Base-by-base conservation (phyloP, 495 filamentous ascomycete genomes). In the Lasiosphaeris hirsuta region DNA sequence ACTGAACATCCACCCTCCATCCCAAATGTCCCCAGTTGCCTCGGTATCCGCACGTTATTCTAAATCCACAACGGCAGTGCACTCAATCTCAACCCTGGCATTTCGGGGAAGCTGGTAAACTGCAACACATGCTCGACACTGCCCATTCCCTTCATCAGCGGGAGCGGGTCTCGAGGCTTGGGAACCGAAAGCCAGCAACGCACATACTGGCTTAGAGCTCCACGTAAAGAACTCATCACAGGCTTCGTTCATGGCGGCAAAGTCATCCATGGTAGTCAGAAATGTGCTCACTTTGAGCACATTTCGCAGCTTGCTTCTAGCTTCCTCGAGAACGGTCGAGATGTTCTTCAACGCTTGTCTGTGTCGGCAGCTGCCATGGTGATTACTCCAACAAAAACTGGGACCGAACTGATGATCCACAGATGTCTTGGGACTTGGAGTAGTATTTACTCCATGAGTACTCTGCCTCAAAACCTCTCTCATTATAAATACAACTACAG, bases 31-130 rank as follows among this genome's bases (percentile, higher is more conserved):
- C 5, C 23, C 5, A 30, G 2, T 5, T 30, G 23, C 10, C 45
- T 48, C 17, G 4, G 10, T 4, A 48, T 33, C 45, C 10, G 11
- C 1, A 3, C 17, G 19, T 19, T 10, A 5, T 8, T 44, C 14
- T 17, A 17, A 19, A 23, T 56, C 44, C 58, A 77, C 64, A 72
- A 78, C 71, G 5, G 86, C 86, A 46, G 79, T 83, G 61, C 83
- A 87, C 68, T 89, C 86, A 65, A 90, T 87, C 73, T 89, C 86
- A 13, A 90, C 84, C 73, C 88, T 85, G 8, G 84, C 85, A 14
- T 79, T 78, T 17, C 86, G 68, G 1, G 86, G 85, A 51, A 88
- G 70, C 41, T 82, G 82, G 64, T 84, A 78, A 18, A 88, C 86
- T 6, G 85, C 85, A 39, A 90, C 84, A 62, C 86, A 89, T 41